These are phyloP conservation scores for Antarctomyces pellizariae DNA, from an alignment of 495 filamentous ascomycete genomes.

Conservation along the genomic window DNA sequence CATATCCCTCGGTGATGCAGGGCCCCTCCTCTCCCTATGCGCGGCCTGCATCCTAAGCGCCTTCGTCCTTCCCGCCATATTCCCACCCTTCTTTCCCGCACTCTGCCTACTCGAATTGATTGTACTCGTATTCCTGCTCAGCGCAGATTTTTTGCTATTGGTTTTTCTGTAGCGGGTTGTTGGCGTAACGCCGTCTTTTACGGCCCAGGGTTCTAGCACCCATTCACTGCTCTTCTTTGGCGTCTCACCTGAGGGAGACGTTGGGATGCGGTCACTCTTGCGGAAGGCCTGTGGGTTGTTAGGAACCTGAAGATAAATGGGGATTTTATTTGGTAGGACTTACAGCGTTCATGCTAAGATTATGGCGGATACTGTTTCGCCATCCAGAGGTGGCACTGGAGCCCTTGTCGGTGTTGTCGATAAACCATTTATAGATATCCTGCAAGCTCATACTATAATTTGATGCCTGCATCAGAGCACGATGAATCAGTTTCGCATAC, in stretches of 20 bases:
- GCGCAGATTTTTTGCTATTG: slow-evolving; percentile 21
- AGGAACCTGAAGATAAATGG: neutral
- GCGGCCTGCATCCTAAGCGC: too few relatives aligned
- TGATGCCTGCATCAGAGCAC: slow-evolving; percentile 41
- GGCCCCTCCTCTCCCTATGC: too few relatives aligned
- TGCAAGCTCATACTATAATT: slow-evolving; percentile 51
- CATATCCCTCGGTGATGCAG: too few relatives aligned
- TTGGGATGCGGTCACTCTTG: slow-evolving; percentile 26
- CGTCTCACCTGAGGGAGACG: slow-evolving; percentile 21
- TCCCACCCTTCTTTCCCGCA: slow-evolving; percentile 32
- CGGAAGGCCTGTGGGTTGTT: slow-evolving; percentile 32
- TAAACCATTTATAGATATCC: slow-evolving; percentile 83
- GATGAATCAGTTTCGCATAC: slow-evolving; percentile 66
- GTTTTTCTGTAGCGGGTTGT: slow-evolving; percentile 49
- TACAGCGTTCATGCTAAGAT: slow-evolving; percentile 91
- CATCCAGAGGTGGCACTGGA: slow-evolving; percentile 45
- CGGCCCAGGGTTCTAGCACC: slow-evolving; percentile 39
- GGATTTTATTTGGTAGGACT: slow-evolving; percentile 26
- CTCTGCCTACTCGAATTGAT: slow-evolving; percentile 30
- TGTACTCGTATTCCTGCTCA: slow-evolving; percentile 19
- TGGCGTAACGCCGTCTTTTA: slow-evolving; percentile 38
- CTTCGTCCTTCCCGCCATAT: slow-evolving; percentile 18
- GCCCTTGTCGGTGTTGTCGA: slow-evolving; percentile 53
- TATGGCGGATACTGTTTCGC: slow-evolving; percentile 95
- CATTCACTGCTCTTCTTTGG: slow-evolving; percentile 37